Base-by-base conservation (phyloP, 139 green algal species). In the Chlamydomonas asymmetrica region DNA sequence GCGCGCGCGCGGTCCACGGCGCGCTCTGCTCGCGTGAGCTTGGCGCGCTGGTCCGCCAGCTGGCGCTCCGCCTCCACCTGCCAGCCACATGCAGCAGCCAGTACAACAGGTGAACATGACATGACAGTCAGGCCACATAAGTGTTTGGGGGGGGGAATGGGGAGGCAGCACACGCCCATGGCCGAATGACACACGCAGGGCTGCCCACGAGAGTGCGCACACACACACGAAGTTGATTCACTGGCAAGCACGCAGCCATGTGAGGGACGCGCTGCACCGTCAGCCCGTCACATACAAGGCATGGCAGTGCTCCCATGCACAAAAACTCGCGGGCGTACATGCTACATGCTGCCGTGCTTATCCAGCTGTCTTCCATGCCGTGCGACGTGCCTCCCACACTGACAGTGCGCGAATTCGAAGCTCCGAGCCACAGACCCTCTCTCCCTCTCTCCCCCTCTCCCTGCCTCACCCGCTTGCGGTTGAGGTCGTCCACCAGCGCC, bases 1-100 rank as follows among this genome's bases (percentile, higher is more conserved):
- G 48, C 65, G 40, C 64, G 72, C 72, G 50, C 66, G 59, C 18
- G 32, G 73, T 84, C 69, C 27, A 76, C 65, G 9, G 80, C 83
- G 32, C 75, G 50, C 54, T 66, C 52, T 2, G 88, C 88, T 56
- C 89, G 78, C 18, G 43, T 49, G 40, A 80, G 63, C 73, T 92
- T 90, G 56, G 86, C 83, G 8, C 35, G 65, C 78, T 90, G 89
- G 48, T 89, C 84, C 32, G 84, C 79, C 32, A 85, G 61, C 56
- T 89, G 83, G 5, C 68, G 57, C 45, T 85, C 69, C 7, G 79
- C 76, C 9, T 82, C 75, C 6, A 43, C 68, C 84, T 87, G 65
- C 52, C 40, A 73, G 23, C 3, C 61, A 13, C 63, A 38, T 5
- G 23, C 18, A 41, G 45, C 9, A 4, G 43, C 29, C 32, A 66